Conservation (phyloP, 2,329 filamentous ascomycete genomes). For the Knufia petricola region DNA sequence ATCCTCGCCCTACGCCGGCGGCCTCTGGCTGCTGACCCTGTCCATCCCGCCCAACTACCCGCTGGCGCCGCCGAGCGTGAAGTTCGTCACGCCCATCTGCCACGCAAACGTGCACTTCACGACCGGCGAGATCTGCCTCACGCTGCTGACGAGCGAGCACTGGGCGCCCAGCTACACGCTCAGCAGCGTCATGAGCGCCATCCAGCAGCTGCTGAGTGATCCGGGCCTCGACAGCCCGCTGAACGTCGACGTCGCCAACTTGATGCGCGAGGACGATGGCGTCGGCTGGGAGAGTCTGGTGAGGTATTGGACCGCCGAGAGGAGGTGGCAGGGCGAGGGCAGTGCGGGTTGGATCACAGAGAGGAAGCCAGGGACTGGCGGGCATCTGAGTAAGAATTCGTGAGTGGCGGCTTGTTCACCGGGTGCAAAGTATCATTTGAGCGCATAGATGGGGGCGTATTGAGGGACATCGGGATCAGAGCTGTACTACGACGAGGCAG, state of each 20-base stretch:
- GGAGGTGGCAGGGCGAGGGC: conserved; percentile 34
- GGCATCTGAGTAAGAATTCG: conserved; percentile 17
- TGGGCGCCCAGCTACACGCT: conserved; percentile 87
- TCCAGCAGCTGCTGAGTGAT: conserved; percentile 38
- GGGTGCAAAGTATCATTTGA: too few relatives aligned
- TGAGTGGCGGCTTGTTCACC: too few relatives aligned
- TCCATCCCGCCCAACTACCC: conserved; percentile 70
- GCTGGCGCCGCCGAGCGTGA: conserved; percentile 62
- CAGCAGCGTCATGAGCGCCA: conserved; percentile 35
- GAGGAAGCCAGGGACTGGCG: conserved; percentile 18
- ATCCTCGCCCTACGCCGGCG: conserved; percentile 38
- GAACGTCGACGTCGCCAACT: conserved; percentile 40
- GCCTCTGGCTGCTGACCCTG: conserved; percentile 76
- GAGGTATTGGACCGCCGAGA: conserved; percentile 38
- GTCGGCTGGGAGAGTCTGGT: conserved; percentile 38
- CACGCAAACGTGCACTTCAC: conserved; percentile 69
- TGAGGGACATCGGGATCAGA: too few relatives aligned
- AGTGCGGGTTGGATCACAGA: conserved; percentile 22
- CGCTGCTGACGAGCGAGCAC: conserved; percentile 60
- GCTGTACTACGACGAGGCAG: too few relatives aligned
- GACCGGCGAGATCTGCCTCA: conserved; percentile 88
- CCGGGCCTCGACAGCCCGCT: conserved; percentile 39
- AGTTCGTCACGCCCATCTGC: conserved; percentile 73
- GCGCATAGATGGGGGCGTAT: too few relatives aligned
- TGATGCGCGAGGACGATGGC: conserved; percentile 37